These are phyloP conservation scores for Torrubiella hemipterigena DNA, from an alignment of 2,329 filamentous ascomycete species.

Conservation along the genomic window DNA sequence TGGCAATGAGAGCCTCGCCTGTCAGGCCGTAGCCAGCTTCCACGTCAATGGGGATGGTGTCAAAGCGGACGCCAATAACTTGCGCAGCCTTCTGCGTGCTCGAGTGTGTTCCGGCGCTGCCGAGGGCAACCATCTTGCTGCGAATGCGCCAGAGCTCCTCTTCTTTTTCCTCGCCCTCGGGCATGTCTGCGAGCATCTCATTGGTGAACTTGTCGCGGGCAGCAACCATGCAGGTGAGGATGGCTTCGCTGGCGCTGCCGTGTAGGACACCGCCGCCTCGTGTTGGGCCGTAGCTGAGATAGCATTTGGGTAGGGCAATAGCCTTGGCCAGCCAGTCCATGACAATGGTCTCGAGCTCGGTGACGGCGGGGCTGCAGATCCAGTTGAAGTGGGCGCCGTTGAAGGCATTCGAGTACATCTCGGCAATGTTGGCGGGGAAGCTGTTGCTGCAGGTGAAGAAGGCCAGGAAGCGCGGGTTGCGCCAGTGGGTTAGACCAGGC, in stretches of 20 bases:
- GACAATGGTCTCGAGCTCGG: slow-evolving; percentile 85
- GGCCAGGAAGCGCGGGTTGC: slow-evolving; percentile 88
- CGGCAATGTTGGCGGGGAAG: slow-evolving; percentile 77
- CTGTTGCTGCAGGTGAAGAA: slow-evolving; percentile 80
- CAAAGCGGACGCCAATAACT: slow-evolving; percentile 75
- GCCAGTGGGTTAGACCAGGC: slow-evolving; percentile 89
- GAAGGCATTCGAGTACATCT: slow-evolving; percentile 84
- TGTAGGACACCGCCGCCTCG: slow-evolving; percentile 86
- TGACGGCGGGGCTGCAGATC: slow-evolving; percentile 86
- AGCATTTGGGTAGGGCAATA: slow-evolving; percentile 61
- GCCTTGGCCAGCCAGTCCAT: slow-evolving; percentile 83
- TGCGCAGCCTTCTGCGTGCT: slow-evolving; percentile 79
- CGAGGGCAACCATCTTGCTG: slow-evolving; percentile 59
- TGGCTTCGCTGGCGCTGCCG: slow-evolving; percentile 77
- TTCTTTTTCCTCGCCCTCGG: slow-evolving; percentile 52
- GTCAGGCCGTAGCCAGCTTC: slow-evolving; percentile 60
- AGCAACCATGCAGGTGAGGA: slow-evolving; percentile 77
- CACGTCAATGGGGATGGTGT: slow-evolving; percentile 50
- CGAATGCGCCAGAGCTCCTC: slow-evolving; percentile 48
- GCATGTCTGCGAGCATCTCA: slow-evolving; percentile 39
- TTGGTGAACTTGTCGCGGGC: slow-evolving; percentile 70
- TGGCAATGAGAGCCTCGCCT: slow-evolving; percentile 44
- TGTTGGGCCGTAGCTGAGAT: slow-evolving; percentile 57
- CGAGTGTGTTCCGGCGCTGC: slow-evolving; percentile 69
- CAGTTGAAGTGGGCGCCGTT: slow-evolving; percentile 92